Percentiles rank a stretch among this genome's conserved stretches.
phyloP scores from a whole-genome alignment of 163 green algal genomes.

The Scenedesmus sp. region DNA sequence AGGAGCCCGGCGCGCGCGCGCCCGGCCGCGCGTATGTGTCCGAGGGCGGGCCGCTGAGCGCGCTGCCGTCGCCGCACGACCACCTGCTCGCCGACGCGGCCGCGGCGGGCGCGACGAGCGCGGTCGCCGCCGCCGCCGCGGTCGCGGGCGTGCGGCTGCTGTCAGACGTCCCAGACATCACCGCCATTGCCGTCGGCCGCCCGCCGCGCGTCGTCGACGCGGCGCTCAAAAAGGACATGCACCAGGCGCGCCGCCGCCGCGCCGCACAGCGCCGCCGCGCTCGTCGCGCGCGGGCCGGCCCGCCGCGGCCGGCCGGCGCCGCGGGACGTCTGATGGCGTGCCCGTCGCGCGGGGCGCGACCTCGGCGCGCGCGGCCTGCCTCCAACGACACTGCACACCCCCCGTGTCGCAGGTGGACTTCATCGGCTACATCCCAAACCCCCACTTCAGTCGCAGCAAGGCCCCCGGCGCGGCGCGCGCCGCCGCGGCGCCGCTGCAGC shows the following conservation, averaged over 20 bases:
- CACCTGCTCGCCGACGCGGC: conserved; percentile 22
- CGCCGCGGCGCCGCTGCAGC: conserved; percentile 61
- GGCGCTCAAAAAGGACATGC: conserved; percentile 57
- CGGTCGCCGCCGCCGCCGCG: conserved; percentile 28
- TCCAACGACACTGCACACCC: no score
- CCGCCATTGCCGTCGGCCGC: conserved; percentile 56
- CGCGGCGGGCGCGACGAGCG: conserved; percentile 17
- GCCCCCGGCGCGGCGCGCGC: conserved; percentile 52
- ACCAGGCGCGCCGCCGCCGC: conserved; percentile 45
- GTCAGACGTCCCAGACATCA: conserved; percentile 57
- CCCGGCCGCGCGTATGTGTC: no score
- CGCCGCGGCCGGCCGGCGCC: no score
- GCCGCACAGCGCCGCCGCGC: no score
- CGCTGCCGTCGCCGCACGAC: neutral
- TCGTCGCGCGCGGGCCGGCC: no score
- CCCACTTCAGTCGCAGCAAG: conserved; percentile 62
- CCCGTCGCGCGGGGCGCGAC: no score
- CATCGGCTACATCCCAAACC: conserved; percentile 84
- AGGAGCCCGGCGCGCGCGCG: no score
- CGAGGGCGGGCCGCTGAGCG: conserved; percentile 17
- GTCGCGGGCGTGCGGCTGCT: conserved; percentile 49
- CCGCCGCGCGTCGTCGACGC: conserved; percentile 67
- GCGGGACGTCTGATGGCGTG: no score
- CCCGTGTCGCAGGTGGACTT: conserved; percentile 79
- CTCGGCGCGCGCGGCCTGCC: no score